Evolutionary conservation across 2,329 filamentous ascomycete genomes (phyloP).

Genomic region (Claviceps pusilla): DNA sequence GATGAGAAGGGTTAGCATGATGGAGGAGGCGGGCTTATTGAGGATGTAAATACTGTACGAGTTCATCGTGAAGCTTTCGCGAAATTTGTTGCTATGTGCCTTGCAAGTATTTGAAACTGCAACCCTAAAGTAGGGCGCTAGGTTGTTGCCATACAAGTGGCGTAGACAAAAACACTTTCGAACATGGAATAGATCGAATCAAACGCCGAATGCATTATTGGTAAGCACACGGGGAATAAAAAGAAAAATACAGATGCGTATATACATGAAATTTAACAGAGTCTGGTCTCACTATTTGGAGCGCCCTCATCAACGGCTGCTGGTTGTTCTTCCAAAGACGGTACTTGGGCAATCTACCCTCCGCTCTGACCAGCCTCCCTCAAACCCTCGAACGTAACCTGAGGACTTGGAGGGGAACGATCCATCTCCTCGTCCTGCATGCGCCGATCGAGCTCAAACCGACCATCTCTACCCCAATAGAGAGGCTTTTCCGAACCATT

Average conservation of each 20-base stretch:
- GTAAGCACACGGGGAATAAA: too few relatives aligned
- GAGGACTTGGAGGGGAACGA: constrained; percentile 7
- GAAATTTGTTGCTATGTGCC: background rate
- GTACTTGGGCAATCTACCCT: constrained; percentile 10
- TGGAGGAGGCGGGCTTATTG: constrained; percentile 14
- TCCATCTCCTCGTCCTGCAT: constrained; percentile 46
- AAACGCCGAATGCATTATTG: too few relatives aligned
- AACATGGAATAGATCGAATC: too few relatives aligned
- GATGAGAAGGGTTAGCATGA: constrained; percentile 7
- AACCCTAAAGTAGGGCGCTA: background rate
- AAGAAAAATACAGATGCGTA: too few relatives aligned
- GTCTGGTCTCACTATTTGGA: background rate
- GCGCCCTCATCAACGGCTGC: background rate
- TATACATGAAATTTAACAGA: too few relatives aligned
- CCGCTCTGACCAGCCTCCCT: constrained; percentile 33
- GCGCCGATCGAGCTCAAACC: constrained; percentile 52
- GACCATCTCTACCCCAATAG: constrained; percentile 56
- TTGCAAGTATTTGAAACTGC: background rate
- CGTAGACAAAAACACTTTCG: background rate
- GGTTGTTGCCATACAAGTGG: background rate
- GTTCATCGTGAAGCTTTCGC: background rate
- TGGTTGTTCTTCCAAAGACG: too few relatives aligned
- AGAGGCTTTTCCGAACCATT: constrained; percentile 42
- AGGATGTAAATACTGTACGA: constrained; percentile 31
- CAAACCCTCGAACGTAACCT: constrained; percentile 24